Conservation (phyloP, 2,329 filamentous ascomycete species). For the Exophiala alcalophila region DNA sequence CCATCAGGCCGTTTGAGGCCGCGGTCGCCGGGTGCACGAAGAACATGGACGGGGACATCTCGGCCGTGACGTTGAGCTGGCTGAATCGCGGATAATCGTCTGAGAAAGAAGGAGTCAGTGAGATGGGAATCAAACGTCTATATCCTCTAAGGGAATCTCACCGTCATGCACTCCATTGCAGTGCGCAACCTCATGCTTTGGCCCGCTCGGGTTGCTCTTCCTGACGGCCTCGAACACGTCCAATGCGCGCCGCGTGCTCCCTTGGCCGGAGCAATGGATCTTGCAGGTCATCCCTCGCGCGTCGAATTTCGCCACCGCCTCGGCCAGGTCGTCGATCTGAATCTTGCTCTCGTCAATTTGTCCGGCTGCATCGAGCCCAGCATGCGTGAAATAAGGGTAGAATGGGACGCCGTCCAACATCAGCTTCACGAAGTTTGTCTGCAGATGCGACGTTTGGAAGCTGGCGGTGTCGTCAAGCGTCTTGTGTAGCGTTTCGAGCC, state of each 20-base stretch:
- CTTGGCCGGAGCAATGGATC: constrained; percentile 15
- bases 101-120: constrained; percentile 4
- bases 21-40: constrained; percentile 26
- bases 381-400: constrained; percentile 34
- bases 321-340: constrained; percentile 12
- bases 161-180: constrained; percentile 33
- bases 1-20: constrained; percentile 21
- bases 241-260: constrained; percentile 10
- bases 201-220: constrained; percentile 7
- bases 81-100: constrained; percentile 34
- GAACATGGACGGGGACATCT: constrained; percentile 36
- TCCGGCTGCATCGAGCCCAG: constrained; percentile 7
- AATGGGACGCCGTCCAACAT: constrained; percentile 37
- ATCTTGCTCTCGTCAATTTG: constrained; percentile 14
- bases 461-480: constrained; percentile 31
- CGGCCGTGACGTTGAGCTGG: constrained; percentile 35
- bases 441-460: constrained; percentile 32
- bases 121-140: neutral
- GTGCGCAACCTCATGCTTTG: constrained; percentile 30
- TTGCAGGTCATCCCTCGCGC: constrained; percentile 15
- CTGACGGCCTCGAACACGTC: constrained; percentile 13
- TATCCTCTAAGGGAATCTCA: constrained; percentile 6
- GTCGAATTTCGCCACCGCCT: constrained; percentile 11
- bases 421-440: constrained; percentile 38
- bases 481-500: constrained; percentile 22